phyloP scores from a whole-genome alignment of 257 asterid genomes.

The Solanum commersonii region DNA sequence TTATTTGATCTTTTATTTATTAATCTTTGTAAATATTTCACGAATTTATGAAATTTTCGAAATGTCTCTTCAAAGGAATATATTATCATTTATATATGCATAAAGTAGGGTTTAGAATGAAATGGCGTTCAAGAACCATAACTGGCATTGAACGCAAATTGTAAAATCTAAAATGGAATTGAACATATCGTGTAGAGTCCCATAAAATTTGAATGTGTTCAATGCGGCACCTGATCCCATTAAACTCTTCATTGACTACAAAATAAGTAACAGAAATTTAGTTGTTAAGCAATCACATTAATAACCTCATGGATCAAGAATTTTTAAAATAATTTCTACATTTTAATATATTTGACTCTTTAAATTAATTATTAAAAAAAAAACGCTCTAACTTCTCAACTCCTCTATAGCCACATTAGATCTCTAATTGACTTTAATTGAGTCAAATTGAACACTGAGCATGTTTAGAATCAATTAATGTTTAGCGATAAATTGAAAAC shows the following conservation, averaged over 20 bases:
- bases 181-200: no score
- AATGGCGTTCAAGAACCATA: no score
- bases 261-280: not conserved
- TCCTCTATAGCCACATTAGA: not conserved
- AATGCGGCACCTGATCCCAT: not conserved
- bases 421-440: not conserved
- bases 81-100: no score
- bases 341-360: not conserved
- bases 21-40: no score
- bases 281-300: not conserved
- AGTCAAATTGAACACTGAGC: not conserved
- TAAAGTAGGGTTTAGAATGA: no score
- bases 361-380: not conserved
- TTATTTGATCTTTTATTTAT: no score
- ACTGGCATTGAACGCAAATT: no score
- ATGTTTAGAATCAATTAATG: not conserved
- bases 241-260: not conserved
- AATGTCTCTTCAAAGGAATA: no score
- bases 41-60: no score
- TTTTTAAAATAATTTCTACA: no score
- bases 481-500: not conserved
- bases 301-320: not conserved
- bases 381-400: not conserved
- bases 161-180: no score
- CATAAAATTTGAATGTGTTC: no score